These are phyloP conservation scores for Phialophora verrucosa DNA, from an alignment of 2,329 filamentous ascomycete species.

Conservation along the genomic window DNA sequence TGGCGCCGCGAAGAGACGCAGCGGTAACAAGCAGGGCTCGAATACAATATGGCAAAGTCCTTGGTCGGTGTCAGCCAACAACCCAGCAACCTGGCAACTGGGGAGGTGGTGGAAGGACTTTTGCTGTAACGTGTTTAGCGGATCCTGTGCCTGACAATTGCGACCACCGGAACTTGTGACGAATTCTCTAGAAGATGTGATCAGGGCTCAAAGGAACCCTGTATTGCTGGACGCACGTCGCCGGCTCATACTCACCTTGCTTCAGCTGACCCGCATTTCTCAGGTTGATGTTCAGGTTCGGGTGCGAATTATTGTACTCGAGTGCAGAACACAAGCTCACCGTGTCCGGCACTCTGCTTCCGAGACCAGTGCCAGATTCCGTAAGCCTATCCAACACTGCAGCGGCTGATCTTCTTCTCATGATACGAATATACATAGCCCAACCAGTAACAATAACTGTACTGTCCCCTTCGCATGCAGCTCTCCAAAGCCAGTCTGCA, in stretches of 20 bases:
- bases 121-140: background rate
- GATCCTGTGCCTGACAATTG: background rate
- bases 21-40: no score
- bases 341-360: background rate
- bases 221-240: background rate
- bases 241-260: no score
- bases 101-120: no score
- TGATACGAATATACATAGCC: background rate
- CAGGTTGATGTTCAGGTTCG: no score
- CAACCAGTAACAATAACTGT: background rate
- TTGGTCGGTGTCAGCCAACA: no score
- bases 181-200: no score
- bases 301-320: no score
- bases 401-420: background rate
- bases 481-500: background rate
- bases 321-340: no score
- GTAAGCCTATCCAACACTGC: background rate
- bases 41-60: no score
- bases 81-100: background rate
- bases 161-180: no score
- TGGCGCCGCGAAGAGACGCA: background rate
- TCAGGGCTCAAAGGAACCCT: background rate
- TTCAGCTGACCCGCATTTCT: no score
- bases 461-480: background rate
- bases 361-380: background rate